Evolutionary conservation across 768 basidiomycete species (phyloP), one percentile per base, ranked within the genome.

Genomic region (Calocybe cyanea): DNA sequence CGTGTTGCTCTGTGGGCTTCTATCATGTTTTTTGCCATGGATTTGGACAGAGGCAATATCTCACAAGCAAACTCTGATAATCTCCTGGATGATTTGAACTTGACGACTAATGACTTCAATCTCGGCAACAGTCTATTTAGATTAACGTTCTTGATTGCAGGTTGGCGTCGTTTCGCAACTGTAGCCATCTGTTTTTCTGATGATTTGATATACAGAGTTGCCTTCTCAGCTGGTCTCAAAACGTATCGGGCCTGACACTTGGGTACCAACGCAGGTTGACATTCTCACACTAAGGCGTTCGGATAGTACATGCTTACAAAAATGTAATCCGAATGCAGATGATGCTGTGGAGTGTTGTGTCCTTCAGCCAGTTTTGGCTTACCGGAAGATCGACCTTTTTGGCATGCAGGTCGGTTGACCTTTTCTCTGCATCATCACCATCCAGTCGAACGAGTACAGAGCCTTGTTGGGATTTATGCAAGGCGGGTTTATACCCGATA

Each of bases 191-290:
- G 11, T 28, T 28, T 14, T 17, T 21, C 13, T 17, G 13, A n/a
- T 17, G 23, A 45, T 14, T 33, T 34, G 48, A 30, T 32, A 37
- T 14, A 28, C 38, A 61, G 83, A 85, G 57, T 64, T 86, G 14
- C 83, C 83, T 14, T 84, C 82, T 0, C 83, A 85, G 56, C 65
- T 85, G 15, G 59, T 87, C 23, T 82, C 80, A 30, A 85, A 87
- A 58, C 71, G 80, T 4, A 63, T 85, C 17, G 83, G 83, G 0
- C 81, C 83, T 0, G 83, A 86, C 62, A 64, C 78, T 8, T 85
- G 81, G 81, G 72, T 84, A 45, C 79, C 80, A 1, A 69, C 65
- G 20, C 80, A 83, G 64, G 78, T 77, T 48, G 30, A 44, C 46
- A 10, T 20, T 18, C 13, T 35, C 5, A 35, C 7, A 14, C 7